Base-by-base conservation (phyloP, 106 monocot genomes). In the Dendrobium catenatum region DNA sequence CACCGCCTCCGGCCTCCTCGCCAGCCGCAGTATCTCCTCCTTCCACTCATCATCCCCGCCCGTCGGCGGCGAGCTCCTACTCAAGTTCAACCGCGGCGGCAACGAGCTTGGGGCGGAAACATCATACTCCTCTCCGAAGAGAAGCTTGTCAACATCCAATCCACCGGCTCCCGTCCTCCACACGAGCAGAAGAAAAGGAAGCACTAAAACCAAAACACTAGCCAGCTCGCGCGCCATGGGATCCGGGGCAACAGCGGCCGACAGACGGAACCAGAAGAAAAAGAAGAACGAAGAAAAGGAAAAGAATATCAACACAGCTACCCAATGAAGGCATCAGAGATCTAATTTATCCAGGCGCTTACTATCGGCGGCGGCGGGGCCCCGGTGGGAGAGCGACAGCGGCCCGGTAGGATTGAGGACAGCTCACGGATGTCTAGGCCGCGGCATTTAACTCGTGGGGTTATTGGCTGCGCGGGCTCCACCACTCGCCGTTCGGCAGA, bases 1-100 rank as follows among this genome's bases (percentile, higher is more conserved):
- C 81, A 85, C 86, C 58, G 76, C 76, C 79, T 82, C 88, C 59
- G 70, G 76, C 73, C 42, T 55, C 83, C 22, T 82, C 78, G 91
- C 91, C 80, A 80, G 80, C 78, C 44, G 55, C 56, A 86, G 48
- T 56, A 91, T 88, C 74, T 85, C 86, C 56, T 68, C 80, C 78
- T 29, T 86, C 88, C 91, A 84, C 15, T 79, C 79, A 46, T 20
- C 48, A 16, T 37, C 40, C 42, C 55, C 78, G 0, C 18, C 37
- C 9, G 0, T 40, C 77, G 26, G 29, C 18, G 56, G 0, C 76
- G 26, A 54, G 49, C 72, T 41, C 59, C 76, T 9, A 49, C 76
- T 76, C 76, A 48, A 22, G 27, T 76, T 76, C 3, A 24, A 49
- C 49, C 10, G 17, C 48, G 27, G 26, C 26, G 49, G 16, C 9